phyloP scores from a whole-genome alignment of 208 protist species.

The Trypanosoma boissoni region DNA sequence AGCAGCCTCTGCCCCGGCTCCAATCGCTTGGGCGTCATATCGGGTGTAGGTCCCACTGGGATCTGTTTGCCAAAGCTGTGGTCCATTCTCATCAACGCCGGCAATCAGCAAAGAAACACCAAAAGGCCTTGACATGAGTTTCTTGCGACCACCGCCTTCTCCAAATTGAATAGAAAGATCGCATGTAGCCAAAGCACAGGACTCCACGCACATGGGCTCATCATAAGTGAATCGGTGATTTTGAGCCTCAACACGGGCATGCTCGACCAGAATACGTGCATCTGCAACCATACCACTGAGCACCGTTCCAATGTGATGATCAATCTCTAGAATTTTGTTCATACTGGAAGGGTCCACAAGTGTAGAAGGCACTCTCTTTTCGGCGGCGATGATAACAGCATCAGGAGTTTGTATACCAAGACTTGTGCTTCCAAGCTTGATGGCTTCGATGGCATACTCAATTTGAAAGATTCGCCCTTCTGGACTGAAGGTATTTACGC shows the following conservation, averaged over 20 bases:
- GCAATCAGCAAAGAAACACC: constrained; percentile 99
- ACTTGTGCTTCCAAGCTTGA: constrained; percentile 97
- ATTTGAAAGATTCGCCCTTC: constrained; percentile 99
- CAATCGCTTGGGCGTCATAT: constrained; percentile 98
- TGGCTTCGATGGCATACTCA: constrained; percentile 91
- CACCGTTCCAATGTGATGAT: constrained; percentile 94
- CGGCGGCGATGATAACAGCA: constrained; percentile 98
- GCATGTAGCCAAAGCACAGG: constrained; percentile 96
- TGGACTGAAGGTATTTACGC: constrained; percentile 99
- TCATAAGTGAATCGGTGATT: constrained; percentile 99
- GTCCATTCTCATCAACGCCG: constrained; percentile 97
- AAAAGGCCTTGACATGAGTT: constrained; percentile 96
- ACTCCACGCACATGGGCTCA: constrained; percentile 97
- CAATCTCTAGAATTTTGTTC: constrained; percentile 99
- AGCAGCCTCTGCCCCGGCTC: constrained; percentile 97
- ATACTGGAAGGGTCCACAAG: constrained; percentile 96
- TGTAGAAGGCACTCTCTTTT: constrained; percentile 98
- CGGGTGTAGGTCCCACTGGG: constrained; percentile 96
- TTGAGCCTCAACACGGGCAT: constrained; percentile 98
- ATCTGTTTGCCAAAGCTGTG: constrained; percentile 97
- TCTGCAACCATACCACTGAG: constrained; percentile 99
- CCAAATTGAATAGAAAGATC: constrained; percentile 98
- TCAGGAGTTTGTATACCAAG: constrained; percentile 97
- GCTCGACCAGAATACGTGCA: constrained; percentile 98
- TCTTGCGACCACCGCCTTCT: constrained; percentile 90